These are phyloP conservation scores for Ustilago loliicola DNA, from an alignment of 1,284 basidiomycete genomes.

Conservation along the genomic window DNA sequence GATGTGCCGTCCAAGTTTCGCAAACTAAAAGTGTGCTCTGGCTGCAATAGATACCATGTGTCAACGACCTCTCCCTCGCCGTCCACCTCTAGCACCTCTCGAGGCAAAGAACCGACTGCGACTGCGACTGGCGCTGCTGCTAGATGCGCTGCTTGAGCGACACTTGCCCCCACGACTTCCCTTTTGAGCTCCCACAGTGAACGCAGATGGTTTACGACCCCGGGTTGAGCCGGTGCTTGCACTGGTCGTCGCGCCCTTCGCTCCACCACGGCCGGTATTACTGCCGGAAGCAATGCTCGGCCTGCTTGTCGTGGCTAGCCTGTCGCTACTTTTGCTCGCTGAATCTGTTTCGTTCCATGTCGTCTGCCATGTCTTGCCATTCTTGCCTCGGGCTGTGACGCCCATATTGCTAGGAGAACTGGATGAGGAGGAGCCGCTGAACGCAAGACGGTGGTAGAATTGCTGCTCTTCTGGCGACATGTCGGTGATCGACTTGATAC, in stretches of 20 bases:
- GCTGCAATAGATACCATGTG: too few relatives aligned
- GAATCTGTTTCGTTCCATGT: slow-evolving; percentile 28
- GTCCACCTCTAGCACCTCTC: slow-evolving; percentile 5
- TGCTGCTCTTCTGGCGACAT: slow-evolving; percentile 38
- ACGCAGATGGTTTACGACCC: slow-evolving; percentile 7
- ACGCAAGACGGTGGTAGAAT: slow-evolving; percentile 39
- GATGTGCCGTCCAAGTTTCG: too few relatives aligned
- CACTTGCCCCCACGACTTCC: slow-evolving; percentile 9
- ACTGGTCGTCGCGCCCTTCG: background rate
- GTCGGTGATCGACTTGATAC: slow-evolving; percentile 38
- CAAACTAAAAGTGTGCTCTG: too few relatives aligned
- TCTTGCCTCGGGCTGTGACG: slow-evolving; percentile 22
- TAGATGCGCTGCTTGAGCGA: background rate
- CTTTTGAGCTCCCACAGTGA: slow-evolving; percentile 9
- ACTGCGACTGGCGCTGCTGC: slow-evolving; percentile 13
- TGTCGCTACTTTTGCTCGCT: background rate
- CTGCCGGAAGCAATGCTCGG: background rate
- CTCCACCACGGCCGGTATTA: background rate
- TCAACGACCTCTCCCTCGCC: slow-evolving; percentile 19
- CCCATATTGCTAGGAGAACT: slow-evolving; percentile 11
- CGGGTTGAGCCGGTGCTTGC: slow-evolving; percentile 10
- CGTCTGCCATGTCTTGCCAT: slow-evolving; percentile 48
- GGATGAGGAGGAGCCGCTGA: slow-evolving; percentile 17
- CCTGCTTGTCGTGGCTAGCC: slow-evolving; percentile 3
- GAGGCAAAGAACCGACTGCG: slow-evolving; percentile 23